Base-by-base conservation (phyloP, 2,329 filamentous ascomycete species). In the Neophaeococcomyces mojaviensis region DNA sequence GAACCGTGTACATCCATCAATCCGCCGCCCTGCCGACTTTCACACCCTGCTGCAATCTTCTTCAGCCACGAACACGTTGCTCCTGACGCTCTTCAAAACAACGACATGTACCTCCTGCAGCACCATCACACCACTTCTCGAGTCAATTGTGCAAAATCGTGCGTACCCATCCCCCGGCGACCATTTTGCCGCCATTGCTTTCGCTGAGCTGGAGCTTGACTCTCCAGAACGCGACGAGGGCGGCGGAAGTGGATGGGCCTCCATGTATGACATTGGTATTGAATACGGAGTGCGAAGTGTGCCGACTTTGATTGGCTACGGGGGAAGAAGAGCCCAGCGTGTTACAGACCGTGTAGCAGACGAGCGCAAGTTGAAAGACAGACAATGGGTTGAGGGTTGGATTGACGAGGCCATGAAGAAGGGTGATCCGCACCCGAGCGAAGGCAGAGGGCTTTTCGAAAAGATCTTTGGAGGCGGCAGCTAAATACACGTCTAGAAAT, bases 141-240 rank as follows among this genome's bases (percentile, higher is more conserved):
- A 47, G 5, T 52, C 49, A 4, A 37, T 57, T 2, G 44, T 57
- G 30, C 47, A 52, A 22, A 50, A 49, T 8, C 49, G 55, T 1
- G 44, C 49, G 13, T n/a, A 28, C 4, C 39, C 44, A 5, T 43
- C 41, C 7, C 42, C 47, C 2, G 45, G 38, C 16, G 55, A 57
- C 15, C 48, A 42, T 18, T 57, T 46, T 38, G 48, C 51, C 6
- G 33, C 31, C 2, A 47, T 57, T n/a, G 51, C 53, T 1, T 52
- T 57, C 33, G 55, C 55, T 15, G 55, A 57, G 36, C 35, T 57
- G 8, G 51, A 55, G 35, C 47, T 57, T 12, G 55, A 57, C 39
- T 51, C 47, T 20, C 51, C 55, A 15, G 55, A 55, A 44, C 73
- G n/a, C n/a, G 50, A 49, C 30, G 49, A 53, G 42, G 54, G 53